These are phyloP conservation scores for Suillus weaverae DNA, from an alignment of 768 basidiomycete species.

Conservation along the genomic window DNA sequence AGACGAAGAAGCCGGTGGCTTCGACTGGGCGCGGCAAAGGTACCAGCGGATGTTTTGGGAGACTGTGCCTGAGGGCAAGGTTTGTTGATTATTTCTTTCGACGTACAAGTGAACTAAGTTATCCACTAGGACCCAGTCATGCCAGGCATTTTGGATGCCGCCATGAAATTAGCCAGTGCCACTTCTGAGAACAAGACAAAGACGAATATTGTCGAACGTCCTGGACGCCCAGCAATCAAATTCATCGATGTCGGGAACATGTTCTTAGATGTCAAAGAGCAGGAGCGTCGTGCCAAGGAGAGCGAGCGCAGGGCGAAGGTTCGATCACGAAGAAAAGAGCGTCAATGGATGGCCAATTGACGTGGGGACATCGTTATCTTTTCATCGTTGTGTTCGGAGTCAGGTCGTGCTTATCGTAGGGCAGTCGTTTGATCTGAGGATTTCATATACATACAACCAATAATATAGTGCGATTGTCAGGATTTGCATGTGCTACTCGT, in stretches of 20 bases:
- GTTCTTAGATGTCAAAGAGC: slow-evolving; percentile 61
- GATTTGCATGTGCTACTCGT: background rate
- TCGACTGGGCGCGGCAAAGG: slow-evolving; percentile 56
- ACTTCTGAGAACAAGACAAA: slow-evolving; percentile 39
- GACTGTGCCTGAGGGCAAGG: slow-evolving; percentile 68
- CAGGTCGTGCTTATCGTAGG: background rate
- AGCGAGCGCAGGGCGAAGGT: slow-evolving; percentile 46
- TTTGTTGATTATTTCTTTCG: slow-evolving; percentile 31
- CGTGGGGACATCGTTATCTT: background rate
- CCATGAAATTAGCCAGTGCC: slow-evolving; percentile 40
- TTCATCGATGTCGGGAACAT: slow-evolving; percentile 76
- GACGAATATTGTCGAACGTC: slow-evolving; percentile 36
- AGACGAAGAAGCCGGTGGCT: slow-evolving; percentile 50
- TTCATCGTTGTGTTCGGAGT: background rate
- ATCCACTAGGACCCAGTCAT: slow-evolving; percentile 59
- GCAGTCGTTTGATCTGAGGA: background rate
- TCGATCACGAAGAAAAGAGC: slow-evolving; percentile 29
- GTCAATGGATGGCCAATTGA: slow-evolving; percentile 4
- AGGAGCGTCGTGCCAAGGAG: slow-evolving; percentile 47
- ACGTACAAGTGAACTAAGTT: background rate
- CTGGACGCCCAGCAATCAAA: slow-evolving; percentile 55
- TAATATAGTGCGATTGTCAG: background rate
- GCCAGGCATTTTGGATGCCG: slow-evolving; percentile 52
- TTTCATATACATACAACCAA: background rate
- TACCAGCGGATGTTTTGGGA: slow-evolving; percentile 82